Evolutionary conservation across 2,329 filamentous ascomycete genomes (phyloP).

Genomic region (Delphinella strobiligena): DNA sequence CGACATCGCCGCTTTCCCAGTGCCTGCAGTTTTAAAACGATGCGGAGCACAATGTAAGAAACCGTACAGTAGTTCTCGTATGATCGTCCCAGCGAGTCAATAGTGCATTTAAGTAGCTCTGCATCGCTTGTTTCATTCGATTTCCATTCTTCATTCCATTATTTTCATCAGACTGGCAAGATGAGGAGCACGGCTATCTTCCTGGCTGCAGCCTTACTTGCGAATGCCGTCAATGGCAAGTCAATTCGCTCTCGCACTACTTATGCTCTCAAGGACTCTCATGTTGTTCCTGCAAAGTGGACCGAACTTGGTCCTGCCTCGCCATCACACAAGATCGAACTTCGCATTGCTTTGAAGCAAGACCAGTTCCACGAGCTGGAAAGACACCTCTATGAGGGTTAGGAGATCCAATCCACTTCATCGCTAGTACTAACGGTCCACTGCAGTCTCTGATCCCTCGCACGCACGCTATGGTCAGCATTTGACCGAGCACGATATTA

Average conservation of each 20-base stretch:
- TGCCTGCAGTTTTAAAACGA: too few species aligned
- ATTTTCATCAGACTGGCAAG: neutral
- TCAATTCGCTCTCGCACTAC: constrained; percentile 18
- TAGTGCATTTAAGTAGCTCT: too few species aligned
- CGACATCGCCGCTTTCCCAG: too few species aligned
- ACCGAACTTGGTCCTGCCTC: constrained; percentile 34
- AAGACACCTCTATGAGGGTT: constrained; percentile 41
- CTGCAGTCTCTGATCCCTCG: constrained; percentile 38
- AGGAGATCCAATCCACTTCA: constrained; percentile 1
- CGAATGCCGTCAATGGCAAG: constrained; percentile 1
- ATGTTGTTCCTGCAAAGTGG: constrained; percentile 42
- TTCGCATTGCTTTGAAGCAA: constrained; percentile 49
- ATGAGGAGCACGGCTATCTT: constrained; percentile 7
- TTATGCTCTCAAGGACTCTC: constrained; percentile 45
- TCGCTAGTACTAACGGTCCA: neutral
- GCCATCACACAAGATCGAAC: constrained; percentile 36
- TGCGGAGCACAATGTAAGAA: too few species aligned
- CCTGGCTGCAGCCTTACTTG: constrained; percentile 7
- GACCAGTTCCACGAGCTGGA: constrained; percentile 43
- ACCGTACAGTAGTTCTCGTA: too few species aligned
- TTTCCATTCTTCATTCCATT: neutral
- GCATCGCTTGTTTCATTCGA: too few species aligned
- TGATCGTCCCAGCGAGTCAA: too few species aligned
- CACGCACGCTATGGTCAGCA: constrained; percentile 43
- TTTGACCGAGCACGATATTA: constrained; percentile 39